Base-by-base conservation (phyloP, 2,329 filamentous ascomycete species). In the Metarhizium guizhouense region DNA sequence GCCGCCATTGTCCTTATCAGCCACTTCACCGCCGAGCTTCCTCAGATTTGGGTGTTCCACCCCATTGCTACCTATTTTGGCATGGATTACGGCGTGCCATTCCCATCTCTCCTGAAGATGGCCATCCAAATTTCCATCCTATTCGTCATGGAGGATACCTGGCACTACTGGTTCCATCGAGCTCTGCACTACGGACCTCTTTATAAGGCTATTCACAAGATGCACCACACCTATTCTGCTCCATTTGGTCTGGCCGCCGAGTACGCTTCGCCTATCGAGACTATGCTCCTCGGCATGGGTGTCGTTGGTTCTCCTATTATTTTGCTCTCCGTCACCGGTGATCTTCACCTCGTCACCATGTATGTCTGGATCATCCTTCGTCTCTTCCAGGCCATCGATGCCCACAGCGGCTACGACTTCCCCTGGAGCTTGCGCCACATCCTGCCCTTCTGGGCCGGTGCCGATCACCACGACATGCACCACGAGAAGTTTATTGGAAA, bases 401-500 rank as follows among this genome's bases (percentile, higher is more conserved):
- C 94, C 34, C 94, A 99, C 79, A 94, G 88, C 66, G 94, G 94
- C 61, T 99, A 97, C 74, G 94, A 99, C 70, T 97, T 99, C 76
- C 94, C 94, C 59, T 99, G 92, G 91, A 93, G 87, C 68, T 76
- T 99, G 74, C 90, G 92, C 73, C 90, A 96, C 74, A 88, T 97
- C 79, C 77, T 99, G 53, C 94, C 94, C 40, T 92, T 99, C 83
- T 99, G 94, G 94, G 93, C 93, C 55, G 94, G 94, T 59, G 94
- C 94, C 55, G 86, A 95, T 65, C 93, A 97, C 76, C 94, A 99
- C 76, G 94, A 99, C 68, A 78, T 91, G 48, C 94, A 99, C 76
- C 94, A 99, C 76, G 94, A 99, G 79, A 90, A 91, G 70, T 99
- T 99, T 76, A 91, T 99, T 61, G 94, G 94, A 65, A 99, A 99